Evolutionary conservation across 495 filamentous ascomycete genomes (phyloP).

Genomic region (Hypoxylon lenormandii): DNA sequence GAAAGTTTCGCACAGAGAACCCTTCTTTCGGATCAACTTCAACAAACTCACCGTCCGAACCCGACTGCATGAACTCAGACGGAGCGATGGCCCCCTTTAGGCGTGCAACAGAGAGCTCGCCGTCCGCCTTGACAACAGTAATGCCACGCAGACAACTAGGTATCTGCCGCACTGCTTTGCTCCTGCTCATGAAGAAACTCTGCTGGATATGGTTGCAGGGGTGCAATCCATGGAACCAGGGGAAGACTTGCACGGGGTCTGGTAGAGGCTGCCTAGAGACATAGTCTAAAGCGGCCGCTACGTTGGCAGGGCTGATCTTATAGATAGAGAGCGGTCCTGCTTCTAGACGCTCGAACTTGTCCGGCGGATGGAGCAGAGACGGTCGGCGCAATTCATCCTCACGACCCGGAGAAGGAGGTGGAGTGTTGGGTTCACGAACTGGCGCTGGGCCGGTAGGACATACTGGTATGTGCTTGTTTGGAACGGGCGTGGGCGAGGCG

Average conservation of each 20-base stretch:
- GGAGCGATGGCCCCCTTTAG: constrained; percentile 87
- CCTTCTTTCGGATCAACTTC: constrained; percentile 85
- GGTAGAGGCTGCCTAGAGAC: constrained; percentile 81
- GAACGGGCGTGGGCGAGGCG: constrained; percentile 69
- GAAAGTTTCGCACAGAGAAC: constrained; percentile 89
- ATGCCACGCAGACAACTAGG: constrained; percentile 83
- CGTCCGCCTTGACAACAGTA: constrained; percentile 88
- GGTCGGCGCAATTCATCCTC: constrained; percentile 64
- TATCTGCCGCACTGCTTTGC: constrained; percentile 75
- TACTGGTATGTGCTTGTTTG: constrained; percentile 88
- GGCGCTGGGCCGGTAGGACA: constrained; percentile 83
- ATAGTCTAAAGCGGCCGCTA: constrained; percentile 79
- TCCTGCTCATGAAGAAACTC: constrained; percentile 84
- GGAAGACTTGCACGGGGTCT: constrained; percentile 85
- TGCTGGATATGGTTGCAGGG: constrained; percentile 87
- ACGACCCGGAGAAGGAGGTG: constrained; percentile 72
- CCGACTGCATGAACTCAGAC: constrained; percentile 75
- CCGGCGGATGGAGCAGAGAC: constrained; percentile 76
- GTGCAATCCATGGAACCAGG: constrained; percentile 98
- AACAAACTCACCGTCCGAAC: constrained; percentile 68
- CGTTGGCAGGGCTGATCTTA: constrained; percentile 73
- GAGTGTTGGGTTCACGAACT: constrained; percentile 69
- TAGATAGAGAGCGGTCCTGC: constrained; percentile 73
- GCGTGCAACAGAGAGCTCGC: constrained; percentile 76
- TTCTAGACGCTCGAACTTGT: constrained; percentile 67